Evolutionary conservation across 75 land plant species (phyloP).

Genomic region (Selaginella tamariscina): DNA sequence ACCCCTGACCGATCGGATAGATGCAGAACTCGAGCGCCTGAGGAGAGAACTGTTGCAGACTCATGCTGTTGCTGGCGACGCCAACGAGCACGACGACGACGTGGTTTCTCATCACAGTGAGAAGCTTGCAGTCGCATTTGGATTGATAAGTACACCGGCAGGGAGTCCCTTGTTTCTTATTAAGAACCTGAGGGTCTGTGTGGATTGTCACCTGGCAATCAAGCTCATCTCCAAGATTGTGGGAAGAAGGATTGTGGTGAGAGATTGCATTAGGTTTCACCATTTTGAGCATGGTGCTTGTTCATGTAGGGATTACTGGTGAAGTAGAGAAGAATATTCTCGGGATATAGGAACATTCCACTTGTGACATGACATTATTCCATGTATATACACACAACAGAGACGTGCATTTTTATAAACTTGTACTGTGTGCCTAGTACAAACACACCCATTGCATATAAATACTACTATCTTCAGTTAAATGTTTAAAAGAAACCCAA

Average conservation of each 20-base stretch:
- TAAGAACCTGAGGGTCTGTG: conserved; percentile 4
- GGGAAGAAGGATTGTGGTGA: neutral
- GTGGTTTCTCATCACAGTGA: neutral
- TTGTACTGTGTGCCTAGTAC: no score
- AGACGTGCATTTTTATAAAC: no score
- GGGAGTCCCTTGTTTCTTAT: neutral
- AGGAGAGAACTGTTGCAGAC: neutral
- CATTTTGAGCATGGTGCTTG: conserved; percentile 2
- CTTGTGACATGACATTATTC: no score
- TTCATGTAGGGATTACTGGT: conserved; percentile 9
- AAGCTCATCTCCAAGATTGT: conserved; percentile 12
- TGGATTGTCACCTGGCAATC: neutral
- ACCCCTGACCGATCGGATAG: neutral
- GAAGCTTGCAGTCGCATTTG: conserved; percentile 8
- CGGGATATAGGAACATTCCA: no score
- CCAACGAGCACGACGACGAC: neutral
- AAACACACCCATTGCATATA: no score
- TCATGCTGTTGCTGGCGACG: no score
- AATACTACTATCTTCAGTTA: no score
- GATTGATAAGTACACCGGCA: neutral
- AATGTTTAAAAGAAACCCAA: no score
- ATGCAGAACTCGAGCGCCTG: neutral
- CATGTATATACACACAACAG: no score
- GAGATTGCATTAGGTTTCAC: conserved; percentile 1
- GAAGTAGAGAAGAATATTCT: no score